phyloP scores from a whole-genome alignment of 2,329 filamentous ascomycete genomes.

The Diplodia mutila region DNA sequence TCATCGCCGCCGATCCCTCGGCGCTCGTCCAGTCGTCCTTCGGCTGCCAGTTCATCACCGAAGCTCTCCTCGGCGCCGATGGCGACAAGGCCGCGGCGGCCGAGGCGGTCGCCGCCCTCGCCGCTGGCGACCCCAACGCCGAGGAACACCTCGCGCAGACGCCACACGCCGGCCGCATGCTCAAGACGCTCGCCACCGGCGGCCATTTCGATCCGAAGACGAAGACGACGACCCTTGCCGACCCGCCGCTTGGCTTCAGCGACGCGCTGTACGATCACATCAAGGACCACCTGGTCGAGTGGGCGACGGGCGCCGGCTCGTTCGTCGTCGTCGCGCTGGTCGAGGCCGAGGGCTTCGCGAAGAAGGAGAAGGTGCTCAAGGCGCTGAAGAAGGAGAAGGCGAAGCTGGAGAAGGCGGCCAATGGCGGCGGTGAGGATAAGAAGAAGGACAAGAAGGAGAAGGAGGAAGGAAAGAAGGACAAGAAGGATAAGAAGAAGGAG shows the following conservation, averaged over 20 bases:
- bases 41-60: constrained; percentile 83
- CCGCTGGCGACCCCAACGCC: constrained; percentile 42
- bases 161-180: constrained; percentile 73
- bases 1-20: constrained; percentile 69
- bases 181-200: constrained; percentile 88
- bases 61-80: constrained; percentile 72
- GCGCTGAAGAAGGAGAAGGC: constrained; percentile 74
- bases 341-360: constrained; percentile 70
- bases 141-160: constrained; percentile 64
- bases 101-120: constrained; percentile 61
- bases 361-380: constrained; percentile 68
- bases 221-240: constrained; percentile 69
- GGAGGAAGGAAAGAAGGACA: constrained; percentile 47
- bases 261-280: constrained; percentile 81
- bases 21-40: constrained; percentile 76
- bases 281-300: constrained; percentile 72
- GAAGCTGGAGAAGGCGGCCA: constrained; percentile 68
- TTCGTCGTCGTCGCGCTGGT: constrained; percentile 84
- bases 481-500: constrained; percentile 29
- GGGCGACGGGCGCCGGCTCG: constrained; percentile 84
- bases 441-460: constrained; percentile 43
- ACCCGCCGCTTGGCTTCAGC: constrained; percentile 80
- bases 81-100: constrained; percentile 77
- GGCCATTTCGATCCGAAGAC: constrained; percentile 79
- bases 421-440: constrained; percentile 55